Conservation (phyloP, 2,329 filamentous ascomycete species). For the Arthrobotrys sphaeroides region DNA sequence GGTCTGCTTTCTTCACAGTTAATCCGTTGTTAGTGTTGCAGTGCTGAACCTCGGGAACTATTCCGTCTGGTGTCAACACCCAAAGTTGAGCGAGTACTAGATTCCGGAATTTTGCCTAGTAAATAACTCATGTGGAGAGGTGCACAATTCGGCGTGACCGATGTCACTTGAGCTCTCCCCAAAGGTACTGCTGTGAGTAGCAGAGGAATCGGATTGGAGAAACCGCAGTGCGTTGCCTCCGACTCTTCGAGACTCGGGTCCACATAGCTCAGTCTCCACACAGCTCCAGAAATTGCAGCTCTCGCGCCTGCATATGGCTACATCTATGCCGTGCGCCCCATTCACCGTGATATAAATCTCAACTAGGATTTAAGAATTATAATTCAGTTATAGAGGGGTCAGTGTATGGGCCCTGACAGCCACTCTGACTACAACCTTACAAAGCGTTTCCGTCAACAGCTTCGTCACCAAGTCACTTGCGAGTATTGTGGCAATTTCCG, state of each 20-base stretch:
- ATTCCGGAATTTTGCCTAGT: not conserved
- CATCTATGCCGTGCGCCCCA: constrained; percentile 21
- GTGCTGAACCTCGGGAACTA: not conserved
- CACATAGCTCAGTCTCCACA: too few species aligned
- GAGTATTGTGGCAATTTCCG: constrained; percentile 36
- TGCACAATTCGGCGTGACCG: not conserved
- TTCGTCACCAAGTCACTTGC: constrained; percentile 36
- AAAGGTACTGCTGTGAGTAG: not conserved
- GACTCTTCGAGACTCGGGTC: constrained; percentile 1
- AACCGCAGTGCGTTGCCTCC: not conserved
- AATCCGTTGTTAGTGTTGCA: not conserved
- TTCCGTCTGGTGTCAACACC: not conserved
- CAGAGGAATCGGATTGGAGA: not conserved
- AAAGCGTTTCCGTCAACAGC: not conserved
- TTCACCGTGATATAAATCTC: constrained; percentile 13
- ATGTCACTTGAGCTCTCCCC: not conserved
- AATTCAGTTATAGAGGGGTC: not conserved
- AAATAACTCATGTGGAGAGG: too few species aligned
- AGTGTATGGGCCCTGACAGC: not conserved
- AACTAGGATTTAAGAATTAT: not conserved
- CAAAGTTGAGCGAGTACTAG: not conserved
- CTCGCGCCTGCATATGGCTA: constrained; percentile 16
- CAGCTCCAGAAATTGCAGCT: not conserved
- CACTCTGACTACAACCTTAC: constrained; percentile 21
- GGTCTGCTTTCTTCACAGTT: constrained; percentile 3